These are phyloP conservation scores for Cenchrus americanus DNA, from an alignment of 176 grass and related monocot species.

Conservation along the genomic window DNA sequence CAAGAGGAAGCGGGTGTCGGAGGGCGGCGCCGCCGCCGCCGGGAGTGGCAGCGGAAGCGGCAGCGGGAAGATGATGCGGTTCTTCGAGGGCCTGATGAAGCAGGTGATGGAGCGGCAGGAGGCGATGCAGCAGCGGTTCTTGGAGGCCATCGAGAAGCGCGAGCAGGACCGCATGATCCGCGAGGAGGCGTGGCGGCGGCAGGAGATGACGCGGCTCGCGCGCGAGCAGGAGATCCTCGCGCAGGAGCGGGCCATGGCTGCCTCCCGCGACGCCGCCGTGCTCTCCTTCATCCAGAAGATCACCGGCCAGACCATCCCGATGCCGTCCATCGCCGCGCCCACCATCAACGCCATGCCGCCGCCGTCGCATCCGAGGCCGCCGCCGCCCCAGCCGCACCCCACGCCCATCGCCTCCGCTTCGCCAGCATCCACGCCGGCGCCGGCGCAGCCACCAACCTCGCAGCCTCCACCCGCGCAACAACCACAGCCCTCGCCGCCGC, in stretches of 20 bases:
- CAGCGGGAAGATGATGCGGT: slow-evolving; percentile 77
- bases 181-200: slow-evolving; percentile 93
- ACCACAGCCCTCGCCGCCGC: slow-evolving; percentile 27
- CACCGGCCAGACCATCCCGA: slow-evolving; percentile 74
- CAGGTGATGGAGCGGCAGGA: slow-evolving; percentile 98
- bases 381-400: not conserved
- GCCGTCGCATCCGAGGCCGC: slow-evolving; percentile 6
- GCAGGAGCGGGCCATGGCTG: slow-evolving; percentile 89
- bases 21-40: slow-evolving; percentile 24
- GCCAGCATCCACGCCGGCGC: not conserved
- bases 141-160: slow-evolving; percentile 91
- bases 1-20: slow-evolving; percentile 66
- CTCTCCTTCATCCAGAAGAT: slow-evolving; percentile 96
- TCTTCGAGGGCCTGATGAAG: slow-evolving; percentile 91
- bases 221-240: slow-evolving; percentile 90
- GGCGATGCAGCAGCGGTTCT: slow-evolving; percentile 87
- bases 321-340: slow-evolving; percentile 59
- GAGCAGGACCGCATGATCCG: slow-evolving; percentile 96
- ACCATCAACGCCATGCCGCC: slow-evolving; percentile 57
- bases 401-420: slow-evolving; percentile 8
- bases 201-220: slow-evolving; percentile 82
- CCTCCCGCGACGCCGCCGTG: slow-evolving; percentile 80
- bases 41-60: slow-evolving; percentile 27
- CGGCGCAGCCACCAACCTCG: slow-evolving; percentile 5
- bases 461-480: slow-evolving; percentile 21